Conservation (phyloP, 495 filamentous ascomycete genomes). For the Aspergillus kassunensis region DNA sequence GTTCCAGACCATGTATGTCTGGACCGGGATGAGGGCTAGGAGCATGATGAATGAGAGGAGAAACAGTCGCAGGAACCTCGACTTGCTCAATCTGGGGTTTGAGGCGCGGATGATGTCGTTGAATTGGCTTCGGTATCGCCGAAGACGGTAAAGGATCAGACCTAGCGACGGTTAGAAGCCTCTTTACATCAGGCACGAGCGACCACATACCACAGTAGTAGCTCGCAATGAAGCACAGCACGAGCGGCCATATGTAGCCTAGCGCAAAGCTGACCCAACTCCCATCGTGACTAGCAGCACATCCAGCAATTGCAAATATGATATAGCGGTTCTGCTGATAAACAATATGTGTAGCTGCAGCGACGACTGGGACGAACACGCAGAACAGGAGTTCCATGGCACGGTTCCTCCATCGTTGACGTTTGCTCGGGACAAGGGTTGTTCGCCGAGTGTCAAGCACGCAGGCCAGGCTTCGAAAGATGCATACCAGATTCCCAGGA, state of each 20-base stretch:
- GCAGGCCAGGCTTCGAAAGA: constrained; percentile 69
- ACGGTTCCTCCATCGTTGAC: constrained; percentile 49
- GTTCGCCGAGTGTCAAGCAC: constrained; percentile 64
- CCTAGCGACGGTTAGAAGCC: constrained; percentile 33
- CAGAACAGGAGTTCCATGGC: constrained; percentile 65
- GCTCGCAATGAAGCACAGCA: constrained; percentile 59
- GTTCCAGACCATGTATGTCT: constrained; percentile 54
- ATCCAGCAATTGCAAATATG: constrained; percentile 71
- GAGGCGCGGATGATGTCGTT: constrained; percentile 51
- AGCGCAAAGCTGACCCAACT: constrained; percentile 71
- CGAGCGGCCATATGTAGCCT: constrained; percentile 59
- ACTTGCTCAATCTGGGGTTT: constrained; percentile 56
- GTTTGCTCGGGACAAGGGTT: constrained; percentile 47
- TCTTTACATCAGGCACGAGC: neutral
- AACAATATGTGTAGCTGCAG: constrained; percentile 64
- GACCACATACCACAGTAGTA: constrained; percentile 67
- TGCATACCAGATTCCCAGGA: constrained; percentile 57
- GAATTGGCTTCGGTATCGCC: constrained; percentile 61
- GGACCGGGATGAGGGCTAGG: constrained; percentile 59
- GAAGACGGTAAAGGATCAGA: constrained; percentile 63
- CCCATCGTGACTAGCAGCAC: constrained; percentile 56
- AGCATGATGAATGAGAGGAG: constrained; percentile 66
- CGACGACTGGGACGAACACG: constrained; percentile 59
- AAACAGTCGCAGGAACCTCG: constrained; percentile 76
- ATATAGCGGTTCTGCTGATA: constrained; percentile 69